These are phyloP conservation scores for Colletotrichum sp. DNA, from an alignment of 2,329 filamentous ascomycete species.

Conservation along the genomic window DNA sequence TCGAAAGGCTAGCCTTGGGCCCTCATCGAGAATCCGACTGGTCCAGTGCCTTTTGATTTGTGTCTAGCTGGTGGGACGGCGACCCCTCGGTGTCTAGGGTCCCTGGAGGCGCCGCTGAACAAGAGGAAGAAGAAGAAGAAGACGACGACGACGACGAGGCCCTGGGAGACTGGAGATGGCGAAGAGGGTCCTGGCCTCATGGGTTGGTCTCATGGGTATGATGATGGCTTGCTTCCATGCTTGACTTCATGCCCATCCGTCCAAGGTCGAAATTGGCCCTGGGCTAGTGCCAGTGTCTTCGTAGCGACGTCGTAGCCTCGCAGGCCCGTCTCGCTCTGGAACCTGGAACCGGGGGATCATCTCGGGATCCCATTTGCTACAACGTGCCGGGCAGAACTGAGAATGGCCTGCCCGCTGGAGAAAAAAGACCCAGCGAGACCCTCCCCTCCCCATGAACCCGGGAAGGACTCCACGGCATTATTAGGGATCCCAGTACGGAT, in stretches of 20 bases:
- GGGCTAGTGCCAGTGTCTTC: not conserved
- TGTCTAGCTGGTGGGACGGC: not conserved
- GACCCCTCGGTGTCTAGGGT: not conserved
- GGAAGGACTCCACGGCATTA: not conserved
- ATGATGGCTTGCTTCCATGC: not conserved
- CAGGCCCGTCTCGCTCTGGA: not conserved
- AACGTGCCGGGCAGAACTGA: not conserved
- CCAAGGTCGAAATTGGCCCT: not conserved
- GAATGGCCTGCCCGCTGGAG: not conserved
- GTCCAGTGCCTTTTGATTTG: not conserved
- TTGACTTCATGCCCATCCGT: not conserved
- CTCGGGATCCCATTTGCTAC: not conserved
- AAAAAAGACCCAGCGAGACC: not conserved
- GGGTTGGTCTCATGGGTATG: not conserved
- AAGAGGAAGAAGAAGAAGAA: not conserved
- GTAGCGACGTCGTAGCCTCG: not conserved
- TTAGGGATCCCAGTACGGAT: not conserved
- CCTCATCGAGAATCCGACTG: not conserved
- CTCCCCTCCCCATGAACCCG: not conserved
- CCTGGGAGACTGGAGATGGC: not conserved
- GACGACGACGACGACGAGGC: not conserved
- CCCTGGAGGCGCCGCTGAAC: not conserved
- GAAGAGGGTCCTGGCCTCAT: not conserved
- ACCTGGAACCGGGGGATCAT: not conserved
- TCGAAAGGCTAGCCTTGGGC: not conserved